These are phyloP conservation scores for Xylaria scruposa DNA, from an alignment of 495 filamentous ascomycete species.

Conservation along the genomic window DNA sequence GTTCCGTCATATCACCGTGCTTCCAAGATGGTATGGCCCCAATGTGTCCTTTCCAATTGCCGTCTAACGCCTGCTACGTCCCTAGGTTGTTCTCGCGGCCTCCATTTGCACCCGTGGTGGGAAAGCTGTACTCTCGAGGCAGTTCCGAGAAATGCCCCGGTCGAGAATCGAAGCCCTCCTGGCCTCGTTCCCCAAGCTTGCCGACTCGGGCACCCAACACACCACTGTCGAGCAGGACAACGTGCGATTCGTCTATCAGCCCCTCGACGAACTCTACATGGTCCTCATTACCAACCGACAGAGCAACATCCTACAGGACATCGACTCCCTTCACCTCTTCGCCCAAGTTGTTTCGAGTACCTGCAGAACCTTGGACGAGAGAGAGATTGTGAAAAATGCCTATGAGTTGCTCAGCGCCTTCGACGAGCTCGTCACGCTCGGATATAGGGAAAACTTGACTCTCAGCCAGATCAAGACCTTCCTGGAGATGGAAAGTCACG, in stretches of 20 bases:
- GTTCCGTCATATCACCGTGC: not conserved
- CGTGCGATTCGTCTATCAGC: conserved; percentile 99
- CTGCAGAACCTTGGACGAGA: conserved; percentile 94
- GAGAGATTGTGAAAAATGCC: conserved; percentile 91
- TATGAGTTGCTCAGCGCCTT: conserved; percentile 96
- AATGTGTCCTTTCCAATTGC: conserved; percentile 10
- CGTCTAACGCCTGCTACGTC: conserved; percentile 30
- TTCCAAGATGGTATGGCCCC: conserved; percentile 35
- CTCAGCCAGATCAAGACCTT: conserved; percentile 97
- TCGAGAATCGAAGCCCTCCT: conserved; percentile 95
- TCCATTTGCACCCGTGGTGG: conserved; percentile 98
- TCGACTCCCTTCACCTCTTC: conserved; percentile 96
- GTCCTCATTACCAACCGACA: conserved; percentile 99
- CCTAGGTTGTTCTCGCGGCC: conserved; percentile 93
- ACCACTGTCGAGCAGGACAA: conserved; percentile 99
- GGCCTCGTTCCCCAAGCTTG: conserved; percentile 95
- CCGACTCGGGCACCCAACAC: conserved; percentile 92
- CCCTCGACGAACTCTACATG: conserved; percentile 98
- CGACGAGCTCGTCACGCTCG: conserved; percentile 92
- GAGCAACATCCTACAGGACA: conserved; percentile 98
- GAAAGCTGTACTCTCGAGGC: conserved; percentile 94
- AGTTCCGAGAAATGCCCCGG: conserved; percentile 95
- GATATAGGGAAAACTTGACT: conserved; percentile 94
- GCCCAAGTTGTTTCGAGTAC: conserved; percentile 95
- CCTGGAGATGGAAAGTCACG: conserved; percentile 98